phyloP scores from a whole-genome alignment of 805 yeast genomes.

The Kodamaea jinghongensis region DNA sequence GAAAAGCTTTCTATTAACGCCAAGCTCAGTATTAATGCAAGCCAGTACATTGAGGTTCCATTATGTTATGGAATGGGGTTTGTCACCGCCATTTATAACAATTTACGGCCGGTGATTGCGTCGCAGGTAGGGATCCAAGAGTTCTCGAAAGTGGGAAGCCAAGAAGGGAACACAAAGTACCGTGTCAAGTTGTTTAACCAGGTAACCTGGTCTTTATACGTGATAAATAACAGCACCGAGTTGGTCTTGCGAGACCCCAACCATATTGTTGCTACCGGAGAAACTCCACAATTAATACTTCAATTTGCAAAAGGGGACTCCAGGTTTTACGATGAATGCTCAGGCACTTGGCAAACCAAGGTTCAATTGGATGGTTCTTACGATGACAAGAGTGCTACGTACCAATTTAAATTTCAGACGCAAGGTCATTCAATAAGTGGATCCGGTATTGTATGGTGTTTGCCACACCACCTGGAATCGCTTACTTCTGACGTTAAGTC shows the following conservation, averaged over 20 bases:
- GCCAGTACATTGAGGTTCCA: constrained; percentile 38
- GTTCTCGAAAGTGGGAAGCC: constrained; percentile 31
- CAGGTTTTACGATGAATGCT: constrained; percentile 51
- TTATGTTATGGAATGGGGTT: constrained; percentile 83
- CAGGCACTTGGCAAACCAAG: constrained; percentile 58
- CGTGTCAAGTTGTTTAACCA: constrained; percentile 52
- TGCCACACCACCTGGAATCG: constrained; percentile 50
- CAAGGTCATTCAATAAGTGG: constrained; percentile 27
- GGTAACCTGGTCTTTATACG: constrained; percentile 61
- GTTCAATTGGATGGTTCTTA: constrained; percentile 38
- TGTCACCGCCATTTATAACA: constrained; percentile 53
- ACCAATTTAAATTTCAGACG: constrained; percentile 28
- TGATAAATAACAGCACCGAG: constrained; percentile 31
- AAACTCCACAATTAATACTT: constrained; percentile 31
- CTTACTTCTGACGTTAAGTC: constrained; percentile 26
- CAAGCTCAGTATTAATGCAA: constrained; percentile 13
- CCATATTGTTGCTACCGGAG: constrained; percentile 42
- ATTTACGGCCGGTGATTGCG: constrained; percentile 32
- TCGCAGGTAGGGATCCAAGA: constrained; percentile 64
- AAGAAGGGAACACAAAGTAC: constrained; percentile 49
- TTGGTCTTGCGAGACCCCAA: constrained; percentile 31
- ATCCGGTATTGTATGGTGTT: constrained; percentile 43
- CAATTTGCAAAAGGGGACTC: constrained; percentile 29
- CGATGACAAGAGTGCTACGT: constrained; percentile 22
- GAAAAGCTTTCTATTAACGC: constrained; percentile 33